Evolutionary conservation across 2,329 filamentous ascomycete species (phyloP), one percentile per base, ranked within the genome.

Genomic region (Colletotrichum viniferum): DNA sequence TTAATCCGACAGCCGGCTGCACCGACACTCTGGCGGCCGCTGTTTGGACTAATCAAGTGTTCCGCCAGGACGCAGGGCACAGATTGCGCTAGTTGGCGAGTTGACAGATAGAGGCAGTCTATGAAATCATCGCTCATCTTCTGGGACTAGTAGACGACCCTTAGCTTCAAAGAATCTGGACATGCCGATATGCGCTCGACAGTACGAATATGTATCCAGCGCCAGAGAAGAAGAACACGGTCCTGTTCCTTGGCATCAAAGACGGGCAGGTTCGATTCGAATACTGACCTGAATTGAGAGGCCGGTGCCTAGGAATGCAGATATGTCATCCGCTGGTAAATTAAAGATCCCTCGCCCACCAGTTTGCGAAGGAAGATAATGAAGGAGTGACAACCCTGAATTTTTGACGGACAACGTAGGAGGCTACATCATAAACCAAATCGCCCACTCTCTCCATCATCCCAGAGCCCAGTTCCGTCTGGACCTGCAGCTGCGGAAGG

Each of bases 101-200:
- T 36, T 26, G 16, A 48, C 32, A 63, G 21, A 43, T 60, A 62
- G 34, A 38, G 28, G 56, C 26, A 30, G 32, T 73, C 48, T 21
- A 76, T 76, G 69, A 76, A 76, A 73, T 76, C 73, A 76, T 76
- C 48, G 73, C 36, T 64, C 56, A 48, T 56, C n/a, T 56, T 43
- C 43, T n/a, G 21, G 58, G 64, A 12, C 63, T 34, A 61, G 73
- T 26, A 64, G 30, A 61, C 34, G 43, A n/a, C 26, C 28, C 16
- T 56, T 67, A 36, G 73, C 56, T 34, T 43, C 30, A 26, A 36
- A 63, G 48, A 43, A 55, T 34, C 61, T 61, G 68, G 38, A 48
- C 28, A 56, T 34, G 16, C 38, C 38, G 63, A 32, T 30, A 56
- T 30, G 43, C 66, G 71, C 38, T 24, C n/a, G 68, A 32, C 55